Conservation (phyloP, 768 basidiomycete species). For the Crepidotus variabilis region DNA sequence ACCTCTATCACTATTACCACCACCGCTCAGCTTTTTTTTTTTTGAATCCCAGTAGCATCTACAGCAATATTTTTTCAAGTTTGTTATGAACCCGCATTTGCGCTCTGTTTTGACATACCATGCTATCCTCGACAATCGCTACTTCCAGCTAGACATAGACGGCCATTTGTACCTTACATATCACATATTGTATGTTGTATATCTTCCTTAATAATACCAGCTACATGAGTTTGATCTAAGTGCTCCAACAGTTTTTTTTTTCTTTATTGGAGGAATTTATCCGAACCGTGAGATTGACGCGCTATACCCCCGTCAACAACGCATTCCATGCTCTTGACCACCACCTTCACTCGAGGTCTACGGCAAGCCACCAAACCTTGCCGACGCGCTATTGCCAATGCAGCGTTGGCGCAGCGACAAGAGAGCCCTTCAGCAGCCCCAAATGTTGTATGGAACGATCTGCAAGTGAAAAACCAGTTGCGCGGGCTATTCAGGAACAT, state of each 20-base stretch:
- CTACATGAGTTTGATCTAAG: no score
- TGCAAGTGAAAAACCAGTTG: constrained; percentile 29
- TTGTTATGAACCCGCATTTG: no score
- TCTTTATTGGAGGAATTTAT: not conserved
- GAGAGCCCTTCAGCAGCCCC: not conserved
- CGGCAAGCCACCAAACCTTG: not conserved
- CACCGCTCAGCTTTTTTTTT: no score
- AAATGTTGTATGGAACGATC: not conserved
- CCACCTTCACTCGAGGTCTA: not conserved
- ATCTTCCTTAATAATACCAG: no score
- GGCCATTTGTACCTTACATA: no score
- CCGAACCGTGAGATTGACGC: not conserved
- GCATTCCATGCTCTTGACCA: not conserved
- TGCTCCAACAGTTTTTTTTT: no score
- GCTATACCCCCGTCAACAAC: not conserved
- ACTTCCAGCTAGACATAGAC: no score
- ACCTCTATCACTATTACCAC: not conserved
- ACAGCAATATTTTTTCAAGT: no score
- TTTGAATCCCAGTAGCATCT: no score
- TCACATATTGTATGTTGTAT: no score
- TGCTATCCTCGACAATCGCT: not conserved
- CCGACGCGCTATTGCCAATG: not conserved
- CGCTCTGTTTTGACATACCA: no score
- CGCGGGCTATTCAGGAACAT: constrained; percentile 66
- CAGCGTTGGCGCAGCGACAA: not conserved